These are phyloP conservation scores for Trypanosoma caninum DNA, from an alignment of 208 protist species.

Conservation along the genomic window DNA sequence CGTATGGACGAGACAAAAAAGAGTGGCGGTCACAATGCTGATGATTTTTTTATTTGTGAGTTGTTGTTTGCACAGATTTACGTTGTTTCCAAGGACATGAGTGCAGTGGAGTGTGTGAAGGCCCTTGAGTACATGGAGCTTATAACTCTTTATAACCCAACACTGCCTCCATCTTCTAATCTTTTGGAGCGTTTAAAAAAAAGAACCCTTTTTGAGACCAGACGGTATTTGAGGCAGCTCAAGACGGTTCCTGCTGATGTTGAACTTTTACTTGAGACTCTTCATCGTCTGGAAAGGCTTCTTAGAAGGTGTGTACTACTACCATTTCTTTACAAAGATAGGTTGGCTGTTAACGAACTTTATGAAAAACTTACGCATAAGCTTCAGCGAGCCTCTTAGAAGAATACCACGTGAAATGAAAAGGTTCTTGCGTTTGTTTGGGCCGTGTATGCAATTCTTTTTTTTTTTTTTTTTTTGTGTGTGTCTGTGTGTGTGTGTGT, in stretches of 20 bases:
- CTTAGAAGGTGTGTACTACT: conserved; percentile 23
- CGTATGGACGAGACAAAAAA: neutral
- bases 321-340: conserved; percentile 14
- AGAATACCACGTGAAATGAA: too few species aligned
- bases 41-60: conserved; percentile 34
- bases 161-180: conserved; percentile 31
- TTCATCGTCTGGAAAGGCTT: conserved; percentile 21
- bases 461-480: neutral
- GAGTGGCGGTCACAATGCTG: neutral
- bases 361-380: conserved; percentile 4
- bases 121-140: conserved; percentile 52
- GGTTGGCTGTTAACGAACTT: neutral
- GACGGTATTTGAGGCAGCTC: neutral
- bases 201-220: conserved; percentile 19
- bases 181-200: conserved; percentile 52
- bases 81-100: conserved; percentile 27
- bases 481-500: neutral
- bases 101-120: conserved; percentile 32
- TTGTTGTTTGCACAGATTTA: conserved; percentile 59
- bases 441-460: neutral
- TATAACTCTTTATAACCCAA: conserved; percentile 45
- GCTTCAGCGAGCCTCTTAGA: too few species aligned
- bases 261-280: conserved; percentile 2
- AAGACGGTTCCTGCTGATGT: neutral
- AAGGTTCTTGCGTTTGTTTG: neutral